Evolutionary conservation across 2,329 filamentous ascomycete genomes (phyloP), one percentile per base, ranked within the genome.

Genomic region (Achaetomium macrosporum): DNA sequence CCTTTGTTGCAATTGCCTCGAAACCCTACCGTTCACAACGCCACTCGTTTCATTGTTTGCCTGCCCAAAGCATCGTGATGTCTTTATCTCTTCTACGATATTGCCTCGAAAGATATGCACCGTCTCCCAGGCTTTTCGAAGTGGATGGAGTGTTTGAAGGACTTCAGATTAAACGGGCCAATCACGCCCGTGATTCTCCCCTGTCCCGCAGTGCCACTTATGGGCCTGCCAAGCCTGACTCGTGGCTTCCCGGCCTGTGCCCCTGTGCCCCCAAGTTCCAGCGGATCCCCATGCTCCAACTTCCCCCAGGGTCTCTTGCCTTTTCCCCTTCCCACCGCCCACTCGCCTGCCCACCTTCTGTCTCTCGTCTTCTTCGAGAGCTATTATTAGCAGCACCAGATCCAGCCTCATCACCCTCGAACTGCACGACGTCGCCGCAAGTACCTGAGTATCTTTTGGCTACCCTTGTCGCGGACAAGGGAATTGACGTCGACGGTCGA

Each of bases 361-460:
- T 58, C 55, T 59, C 54, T 53, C 48, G 51, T 53, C 50, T 13
- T 39, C 50, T 25, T 55, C 57, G 54, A 53, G 54, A 55, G 56
- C 59, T 63, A 63, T 61, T 57, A 57, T 63, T 63, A 60, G 59
- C 51, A 59, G 54, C 58, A 53, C 54, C 57, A 62, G 55, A 58
- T 58, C 61, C 58, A 63, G 61, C 59, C 61, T 62, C 60, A 55
- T 55, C 51, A 35, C 36, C 29, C 42, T 55, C 44, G 51, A 42
- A 41, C 53, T 45, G 49, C 53, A 55, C 53, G 20, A 49, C 42
- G 53, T 37, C 48, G 41, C 52, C 33, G 40, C 53, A 55, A 35
- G 49, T 55, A 55, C 53, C 45, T 5, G 30, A 35, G 57, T 60
- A 62, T 57, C 51, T 57, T 55, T 54, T 56, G 44, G 40, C 43